These are phyloP conservation scores for Cenococcum geophilum DNA, from an alignment of 495 filamentous ascomycete genomes.

Conservation along the genomic window DNA sequence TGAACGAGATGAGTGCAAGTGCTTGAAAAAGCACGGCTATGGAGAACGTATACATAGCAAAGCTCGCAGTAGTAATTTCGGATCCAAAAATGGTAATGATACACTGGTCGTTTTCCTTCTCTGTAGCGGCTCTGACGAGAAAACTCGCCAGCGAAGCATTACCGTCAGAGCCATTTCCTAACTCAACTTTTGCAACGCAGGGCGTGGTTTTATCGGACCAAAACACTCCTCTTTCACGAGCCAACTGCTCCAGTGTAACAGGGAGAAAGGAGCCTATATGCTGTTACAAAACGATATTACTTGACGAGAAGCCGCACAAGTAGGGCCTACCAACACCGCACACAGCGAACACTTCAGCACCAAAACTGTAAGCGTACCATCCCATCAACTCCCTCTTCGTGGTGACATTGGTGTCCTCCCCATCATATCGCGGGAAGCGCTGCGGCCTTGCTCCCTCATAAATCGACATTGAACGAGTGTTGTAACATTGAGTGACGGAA, in stretches of 20 bases:
- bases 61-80: conserved; percentile 48
- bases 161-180: neutral
- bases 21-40: conserved; percentile 51
- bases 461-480: neutral
- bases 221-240: conserved; percentile 80
- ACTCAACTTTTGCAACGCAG: conserved; percentile 42
- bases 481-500: neutral
- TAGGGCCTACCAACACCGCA: conserved; percentile 27
- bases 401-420: conserved; percentile 22
- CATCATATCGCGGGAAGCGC: conserved; percentile 16
- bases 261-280: conserved; percentile 51
- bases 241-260: conserved; percentile 82
- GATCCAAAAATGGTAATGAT: conserved; percentile 44
- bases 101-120: conserved; percentile 39
- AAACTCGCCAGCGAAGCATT: conserved; percentile 4
- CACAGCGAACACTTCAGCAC: conserved; percentile 28
- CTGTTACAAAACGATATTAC: neutral
- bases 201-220: conserved; percentile 65
- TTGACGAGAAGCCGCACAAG: neutral
- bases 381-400: conserved; percentile 21
- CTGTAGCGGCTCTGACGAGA: neutral
- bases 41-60: conserved; percentile 53
- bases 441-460: neutral
- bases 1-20: conserved; percentile 48
- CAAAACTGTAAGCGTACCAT: conserved; percentile 24